Evolutionary conservation across 805 yeast genomes (phyloP), one percentile per base, ranked within the genome.

Genomic region (Debaryomyces tyrocola): DNA sequence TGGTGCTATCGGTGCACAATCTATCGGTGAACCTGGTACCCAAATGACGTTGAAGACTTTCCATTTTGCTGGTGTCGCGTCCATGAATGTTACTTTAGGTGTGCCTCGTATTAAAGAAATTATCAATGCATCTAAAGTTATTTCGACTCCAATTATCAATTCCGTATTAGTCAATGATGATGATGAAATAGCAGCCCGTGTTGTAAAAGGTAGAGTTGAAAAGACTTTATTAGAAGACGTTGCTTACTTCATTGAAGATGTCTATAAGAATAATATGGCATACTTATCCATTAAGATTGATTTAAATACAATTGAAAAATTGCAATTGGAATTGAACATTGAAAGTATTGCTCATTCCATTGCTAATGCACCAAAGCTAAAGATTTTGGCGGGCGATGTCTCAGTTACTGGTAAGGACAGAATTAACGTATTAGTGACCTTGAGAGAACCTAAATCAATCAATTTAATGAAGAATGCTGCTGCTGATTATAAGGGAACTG

Each of bases 31-130:
- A 64, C 99, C 99, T 18, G 99, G 98, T 66, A 94, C 99, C 0
- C 99, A 94, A 73, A 94, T 94, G 99, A 94, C 99, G 4, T 78
- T 80, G 65, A 80, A 80, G 63, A 80, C 85, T 57, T 92, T 92
- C 89, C 99, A 94, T 77, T 94, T 94, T 78, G 99, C 99, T 60
- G 99, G 99, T 78, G 99, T 94, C 47, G 98, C 99, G 31, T 87
- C 96, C 40, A 94, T 92, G 97, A 94, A 94, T 74, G 96, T 92
- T 54, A 94, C 99, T 0, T 80, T 94, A 56, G 99, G 99, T 81
- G 99, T 94, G 44, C 99, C 99, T 41, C 97, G 99, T 80, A 92
- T 94, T 65, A 94, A 94, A 71, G 99, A 94, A 75, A 94, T 94
- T 66, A 94, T 94, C 66, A 94, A 94, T 66, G 99, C 99, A 2